phyloP scores from a whole-genome alignment of 257 asterid genomes.

The Ligustrum vulgare region DNA sequence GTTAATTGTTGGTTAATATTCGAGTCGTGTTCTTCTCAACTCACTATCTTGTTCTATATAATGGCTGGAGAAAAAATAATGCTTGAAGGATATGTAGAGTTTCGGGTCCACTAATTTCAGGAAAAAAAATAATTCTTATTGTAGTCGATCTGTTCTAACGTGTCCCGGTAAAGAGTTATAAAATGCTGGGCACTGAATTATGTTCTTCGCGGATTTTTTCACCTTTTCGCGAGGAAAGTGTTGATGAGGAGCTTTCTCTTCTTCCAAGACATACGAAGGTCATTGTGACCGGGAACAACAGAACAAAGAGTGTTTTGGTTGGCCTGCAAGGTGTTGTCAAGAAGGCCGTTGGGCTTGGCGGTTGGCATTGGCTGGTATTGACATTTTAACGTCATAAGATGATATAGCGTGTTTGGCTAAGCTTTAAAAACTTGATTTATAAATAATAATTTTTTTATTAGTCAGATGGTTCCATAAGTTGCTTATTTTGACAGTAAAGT shows the following conservation, averaged over 20 bases:
- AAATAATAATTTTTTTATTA: not conserved
- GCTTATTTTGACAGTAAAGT: not conserved
- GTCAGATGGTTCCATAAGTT: not conserved
- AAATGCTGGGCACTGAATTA: constrained; percentile 67
- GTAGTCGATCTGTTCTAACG: constrained; percentile 9
- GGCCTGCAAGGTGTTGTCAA: constrained; percentile 97
- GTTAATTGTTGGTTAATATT: not conserved
- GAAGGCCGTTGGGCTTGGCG: constrained; percentile 99
- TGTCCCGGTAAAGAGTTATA: constrained; percentile 25
- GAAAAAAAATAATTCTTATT: constrained; percentile 9
- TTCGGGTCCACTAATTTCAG: constrained; percentile 17
- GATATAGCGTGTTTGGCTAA: not conserved
- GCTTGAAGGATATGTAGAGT: constrained; percentile 28
- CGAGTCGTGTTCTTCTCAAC: not conserved
- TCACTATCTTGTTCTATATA: constrained; percentile 10
- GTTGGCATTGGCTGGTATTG: constrained; percentile 99
- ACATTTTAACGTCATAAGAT: constrained; percentile 9
- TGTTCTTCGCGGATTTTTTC: constrained; percentile 68
- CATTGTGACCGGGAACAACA: constrained; percentile 88
- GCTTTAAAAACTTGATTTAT: not conserved
- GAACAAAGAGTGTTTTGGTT: constrained; percentile 91
- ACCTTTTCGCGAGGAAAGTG: constrained; percentile 79
- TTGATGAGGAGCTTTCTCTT: constrained; percentile 87
- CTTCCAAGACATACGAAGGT: constrained; percentile 97
- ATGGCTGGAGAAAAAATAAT: constrained; percentile 16